Conservation (phyloP, 2,329 filamentous ascomycete species). For the Ceratocystis alfenasii region DNA sequence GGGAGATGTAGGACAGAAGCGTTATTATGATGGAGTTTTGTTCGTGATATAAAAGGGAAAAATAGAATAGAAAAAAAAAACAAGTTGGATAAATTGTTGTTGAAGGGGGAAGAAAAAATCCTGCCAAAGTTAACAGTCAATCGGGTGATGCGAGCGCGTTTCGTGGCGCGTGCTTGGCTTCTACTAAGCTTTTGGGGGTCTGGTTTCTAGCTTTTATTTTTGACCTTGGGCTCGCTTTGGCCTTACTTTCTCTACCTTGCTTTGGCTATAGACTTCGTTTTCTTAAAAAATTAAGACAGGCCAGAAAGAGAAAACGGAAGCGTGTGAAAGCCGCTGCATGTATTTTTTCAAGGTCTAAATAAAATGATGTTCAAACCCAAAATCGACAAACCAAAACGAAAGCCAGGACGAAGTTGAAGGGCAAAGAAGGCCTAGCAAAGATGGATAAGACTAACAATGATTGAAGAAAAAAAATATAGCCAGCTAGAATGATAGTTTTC, state of each 20-base stretch:
- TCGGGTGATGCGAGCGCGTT: slow-evolving; percentile 12
- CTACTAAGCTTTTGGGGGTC: neutral
- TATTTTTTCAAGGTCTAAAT: too few relatives aligned
- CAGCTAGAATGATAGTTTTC: neutral
- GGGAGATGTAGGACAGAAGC: neutral
- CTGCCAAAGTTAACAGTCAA: slow-evolving; percentile 10
- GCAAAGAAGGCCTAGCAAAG: too few relatives aligned
- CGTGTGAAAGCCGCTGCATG: too few relatives aligned
- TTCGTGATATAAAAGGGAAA: slow-evolving; percentile 3
- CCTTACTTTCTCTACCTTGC: too few relatives aligned
- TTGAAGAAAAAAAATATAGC: neutral
- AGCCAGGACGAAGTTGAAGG: neutral
- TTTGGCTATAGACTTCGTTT: too few relatives aligned
- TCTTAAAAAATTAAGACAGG: too few relatives aligned
- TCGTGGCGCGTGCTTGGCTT: slow-evolving; percentile 10
- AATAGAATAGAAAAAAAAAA: neutral
- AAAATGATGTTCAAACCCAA: too few relatives aligned
- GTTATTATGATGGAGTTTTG: neutral
- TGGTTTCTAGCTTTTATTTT: neutral
- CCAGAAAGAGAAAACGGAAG: too few relatives aligned
- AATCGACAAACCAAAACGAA: neutral
- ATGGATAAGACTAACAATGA: too few relatives aligned
- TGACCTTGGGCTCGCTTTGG: too few relatives aligned
- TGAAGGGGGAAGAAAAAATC: slow-evolving; percentile 9
- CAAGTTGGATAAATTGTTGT: neutral